Conservation (phyloP, 1,139 yeast species). For the Martiniozyma asiatica region DNA sequence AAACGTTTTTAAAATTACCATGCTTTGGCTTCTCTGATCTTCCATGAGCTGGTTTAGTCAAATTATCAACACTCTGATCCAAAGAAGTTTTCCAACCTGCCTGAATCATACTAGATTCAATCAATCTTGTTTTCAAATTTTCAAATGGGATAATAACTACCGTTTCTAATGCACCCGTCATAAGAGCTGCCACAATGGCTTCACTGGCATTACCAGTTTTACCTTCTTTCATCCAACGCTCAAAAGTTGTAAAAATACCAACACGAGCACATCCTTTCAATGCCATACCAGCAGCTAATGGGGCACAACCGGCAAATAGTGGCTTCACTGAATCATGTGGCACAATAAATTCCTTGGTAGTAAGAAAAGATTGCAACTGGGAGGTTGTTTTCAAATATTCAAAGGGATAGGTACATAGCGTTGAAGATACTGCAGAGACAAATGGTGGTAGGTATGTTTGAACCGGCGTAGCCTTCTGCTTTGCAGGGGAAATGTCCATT, state of each 20-base stretch:
- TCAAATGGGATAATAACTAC: slow-evolving; percentile 86
- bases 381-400: slow-evolving; percentile 60
- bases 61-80: slow-evolving; percentile 8
- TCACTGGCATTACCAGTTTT: slow-evolving; percentile 60
- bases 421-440: slow-evolving; percentile 44
- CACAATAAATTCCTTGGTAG: slow-evolving; percentile 25
- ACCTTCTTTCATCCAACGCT: slow-evolving; percentile 60
- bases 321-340: slow-evolving; percentile 30
- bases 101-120: slow-evolving; percentile 42
- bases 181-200: slow-evolving; percentile 71
- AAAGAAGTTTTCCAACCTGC: slow-evolving; percentile 16
- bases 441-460: too few species aligned
- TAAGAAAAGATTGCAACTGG: slow-evolving; percentile 31
- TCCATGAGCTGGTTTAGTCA: too few species aligned
- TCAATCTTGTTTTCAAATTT: slow-evolving; percentile 73
- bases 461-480: too few species aligned
- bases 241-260: slow-evolving; percentile 63
- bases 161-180: slow-evolving; percentile 77
- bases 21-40: slow-evolving; percentile 1
- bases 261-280: slow-evolving; percentile 65
- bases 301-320: slow-evolving; percentile 62
- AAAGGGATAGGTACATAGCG: slow-evolving; percentile 69
- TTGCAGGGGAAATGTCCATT: too few species aligned
- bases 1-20: background rate
- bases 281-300: slow-evolving; percentile 66